These are phyloP conservation scores for Botrytis cinerea DNA, from an alignment of 2,329 filamentous ascomycete genomes.

Conservation along the genomic window DNA sequence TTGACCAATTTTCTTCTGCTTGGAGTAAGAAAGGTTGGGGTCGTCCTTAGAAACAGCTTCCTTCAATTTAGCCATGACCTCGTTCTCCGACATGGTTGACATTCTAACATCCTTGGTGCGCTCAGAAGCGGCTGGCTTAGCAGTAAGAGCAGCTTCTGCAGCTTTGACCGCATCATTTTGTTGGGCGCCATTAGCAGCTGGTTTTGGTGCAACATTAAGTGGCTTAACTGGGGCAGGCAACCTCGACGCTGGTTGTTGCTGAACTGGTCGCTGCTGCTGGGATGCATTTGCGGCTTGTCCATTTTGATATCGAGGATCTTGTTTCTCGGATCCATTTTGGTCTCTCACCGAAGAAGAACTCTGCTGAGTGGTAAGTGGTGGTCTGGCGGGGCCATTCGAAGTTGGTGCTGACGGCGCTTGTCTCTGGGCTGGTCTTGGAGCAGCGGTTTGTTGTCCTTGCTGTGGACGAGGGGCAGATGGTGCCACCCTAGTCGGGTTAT, in stretches of 20 bases:
- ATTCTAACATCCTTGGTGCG: constrained; percentile 93
- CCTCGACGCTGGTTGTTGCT: constrained; percentile 51
- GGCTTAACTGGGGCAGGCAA: constrained; percentile 67
- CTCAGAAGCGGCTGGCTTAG: constrained; percentile 72
- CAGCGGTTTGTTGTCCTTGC: constrained; percentile 45
- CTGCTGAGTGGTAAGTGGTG: constrained; percentile 52
- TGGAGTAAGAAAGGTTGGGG: constrained; percentile 92
- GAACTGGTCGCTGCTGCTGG: constrained; percentile 47
- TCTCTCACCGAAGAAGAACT: constrained; percentile 50
- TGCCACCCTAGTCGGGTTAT: constrained; percentile 82
- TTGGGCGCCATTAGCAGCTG: constrained; percentile 45
- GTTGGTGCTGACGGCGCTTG: constrained; percentile 75
- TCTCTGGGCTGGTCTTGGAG: constrained; percentile 64
- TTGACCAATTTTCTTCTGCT: constrained; percentile 99
- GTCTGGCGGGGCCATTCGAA: constrained; percentile 46
- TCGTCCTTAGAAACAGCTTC: constrained; percentile 96
- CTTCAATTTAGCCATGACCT: constrained; percentile 94
- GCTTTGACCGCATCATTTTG: constrained; percentile 76
- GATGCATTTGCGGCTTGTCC: constrained; percentile 48
- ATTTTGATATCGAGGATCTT: constrained; percentile 44
- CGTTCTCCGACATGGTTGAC: constrained; percentile 96
- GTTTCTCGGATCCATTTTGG: constrained; percentile 40
- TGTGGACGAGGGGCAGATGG: constrained; percentile 71
- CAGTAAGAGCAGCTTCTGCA: constrained; percentile 83
- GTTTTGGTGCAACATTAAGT: constrained; percentile 74